phyloP scores from a whole-genome alignment of 306 rosid species.

The Oxytropis ochrocephala region DNA sequence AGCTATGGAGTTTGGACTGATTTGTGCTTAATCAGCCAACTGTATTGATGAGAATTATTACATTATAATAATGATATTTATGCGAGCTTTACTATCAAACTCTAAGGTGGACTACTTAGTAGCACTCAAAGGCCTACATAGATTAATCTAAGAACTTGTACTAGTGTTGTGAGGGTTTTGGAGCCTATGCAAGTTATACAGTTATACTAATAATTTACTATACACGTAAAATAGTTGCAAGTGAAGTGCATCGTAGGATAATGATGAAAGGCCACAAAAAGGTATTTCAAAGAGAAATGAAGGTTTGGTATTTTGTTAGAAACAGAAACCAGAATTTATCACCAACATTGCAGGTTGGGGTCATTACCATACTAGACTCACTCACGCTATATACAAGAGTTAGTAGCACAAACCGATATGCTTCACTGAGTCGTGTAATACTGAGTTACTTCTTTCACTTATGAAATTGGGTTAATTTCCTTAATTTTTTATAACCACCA shows the following conservation, averaged over 20 bases:
- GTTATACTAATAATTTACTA: background rate
- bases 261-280: background rate
- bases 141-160: too few relatives aligned
- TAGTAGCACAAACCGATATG: background rate
- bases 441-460: background rate
- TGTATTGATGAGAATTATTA: too few relatives aligned
- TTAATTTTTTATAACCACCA: background rate
- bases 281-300: background rate
- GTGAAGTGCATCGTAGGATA: background rate
- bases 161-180: too few relatives aligned
- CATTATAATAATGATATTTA: background rate
- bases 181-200: too few relatives aligned
- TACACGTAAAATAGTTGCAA: background rate
- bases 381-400: constrained; percentile 21
- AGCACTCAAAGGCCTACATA: background rate
- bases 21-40: too few relatives aligned
- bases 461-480: background rate
- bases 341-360: background rate
- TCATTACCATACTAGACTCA: background rate
- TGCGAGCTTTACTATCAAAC: background rate
- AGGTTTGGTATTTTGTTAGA: background rate
- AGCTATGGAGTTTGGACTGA: too few relatives aligned
- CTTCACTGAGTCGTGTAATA: background rate
- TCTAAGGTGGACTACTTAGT: background rate
- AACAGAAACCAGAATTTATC: constrained; percentile 2